These are phyloP conservation scores for Candida morakotiae DNA, from an alignment of 805 yeast species.

Conservation along the genomic window DNA sequence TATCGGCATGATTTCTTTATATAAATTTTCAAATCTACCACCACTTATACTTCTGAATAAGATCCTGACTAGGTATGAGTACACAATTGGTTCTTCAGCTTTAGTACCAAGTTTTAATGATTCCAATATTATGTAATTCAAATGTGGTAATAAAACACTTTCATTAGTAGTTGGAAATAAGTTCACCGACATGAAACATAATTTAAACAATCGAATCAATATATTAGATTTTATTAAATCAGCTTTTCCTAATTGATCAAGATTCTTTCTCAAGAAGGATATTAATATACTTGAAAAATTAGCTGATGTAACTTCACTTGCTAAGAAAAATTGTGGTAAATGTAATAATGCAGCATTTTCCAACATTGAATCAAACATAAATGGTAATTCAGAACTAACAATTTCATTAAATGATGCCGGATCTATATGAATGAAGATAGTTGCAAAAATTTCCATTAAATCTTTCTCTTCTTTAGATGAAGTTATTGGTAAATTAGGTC, in stretches of 20 bases:
- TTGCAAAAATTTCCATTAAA: slow-evolving; percentile 90
- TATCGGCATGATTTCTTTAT: slow-evolving; percentile 89
- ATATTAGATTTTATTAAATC: slow-evolving; percentile 76
- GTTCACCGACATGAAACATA: slow-evolving; percentile 94
- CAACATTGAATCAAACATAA: slow-evolving; percentile 72
- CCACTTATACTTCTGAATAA: slow-evolving; percentile 94
- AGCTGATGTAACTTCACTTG: slow-evolving; percentile 91
- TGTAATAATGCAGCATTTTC: slow-evolving; percentile 83
- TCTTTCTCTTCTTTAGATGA: slow-evolving; percentile 93
- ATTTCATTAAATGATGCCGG: slow-evolving; percentile 95
- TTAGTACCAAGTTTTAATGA: slow-evolving; percentile 76
- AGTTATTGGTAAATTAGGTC: slow-evolving; percentile 79
- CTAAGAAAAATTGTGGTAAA: slow-evolving; percentile 89
- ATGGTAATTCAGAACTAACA: slow-evolving; percentile 73
- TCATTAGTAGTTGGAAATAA: slow-evolving; percentile 87
- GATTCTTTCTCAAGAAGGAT: slow-evolving; percentile 65
- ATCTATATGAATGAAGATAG: slow-evolving; percentile 89
- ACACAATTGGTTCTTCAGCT: slow-evolving; percentile 87
- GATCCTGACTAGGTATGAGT: slow-evolving; percentile 82
- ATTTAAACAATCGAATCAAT: slow-evolving; percentile 78
- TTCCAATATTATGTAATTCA: slow-evolving; percentile 76
- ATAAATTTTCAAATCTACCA: slow-evolving; percentile 88
- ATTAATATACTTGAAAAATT: slow-evolving; percentile 84
- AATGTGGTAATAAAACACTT: slow-evolving; percentile 80
- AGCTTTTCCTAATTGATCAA: slow-evolving; percentile 76